phyloP scores from a whole-genome alignment of 2,329 filamentous ascomycete genomes.

The Cryphonectria radicalis region DNA sequence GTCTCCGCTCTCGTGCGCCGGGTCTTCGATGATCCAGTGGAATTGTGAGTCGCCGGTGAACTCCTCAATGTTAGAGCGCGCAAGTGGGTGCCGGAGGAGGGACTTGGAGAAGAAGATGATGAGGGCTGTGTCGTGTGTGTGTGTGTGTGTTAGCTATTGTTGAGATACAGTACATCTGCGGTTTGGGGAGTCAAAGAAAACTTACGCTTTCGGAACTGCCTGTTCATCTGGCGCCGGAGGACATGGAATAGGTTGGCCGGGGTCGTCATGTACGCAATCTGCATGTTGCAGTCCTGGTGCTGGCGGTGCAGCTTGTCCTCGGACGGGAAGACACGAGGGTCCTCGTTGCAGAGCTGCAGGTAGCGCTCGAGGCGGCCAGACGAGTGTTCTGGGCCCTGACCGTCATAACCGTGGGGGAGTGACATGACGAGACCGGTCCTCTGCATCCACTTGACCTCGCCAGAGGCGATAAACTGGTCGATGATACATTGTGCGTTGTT shows the following conservation, averaged over 20 bases:
- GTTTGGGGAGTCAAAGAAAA: conserved; percentile 32
- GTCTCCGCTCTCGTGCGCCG: conserved; percentile 74
- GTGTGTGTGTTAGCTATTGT: conserved; percentile 29
- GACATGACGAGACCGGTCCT: conserved; percentile 96
- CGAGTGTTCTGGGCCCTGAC: conserved; percentile 97
- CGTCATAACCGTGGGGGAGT: conserved; percentile 95
- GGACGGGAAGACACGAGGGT: conserved; percentile 88
- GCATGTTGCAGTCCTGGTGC: conserved; percentile 99
- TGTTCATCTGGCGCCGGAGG: conserved; percentile 95
- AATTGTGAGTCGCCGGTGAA: conserved; percentile 93
- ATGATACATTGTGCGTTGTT: conserved; percentile 99
- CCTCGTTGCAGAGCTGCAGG: conserved; percentile 95
- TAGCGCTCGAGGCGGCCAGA: conserved; percentile 97
- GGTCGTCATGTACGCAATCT: conserved; percentile 96
- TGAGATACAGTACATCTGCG: background rate
- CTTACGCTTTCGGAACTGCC: conserved; percentile 98
- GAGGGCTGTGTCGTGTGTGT: conserved; percentile 62
- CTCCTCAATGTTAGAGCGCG: conserved; percentile 86
- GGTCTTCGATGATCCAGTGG: conserved; percentile 93
- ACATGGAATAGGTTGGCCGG: conserved; percentile 97
- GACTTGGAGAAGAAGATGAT: conserved; percentile 99
- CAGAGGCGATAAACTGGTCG: conserved; percentile 97
- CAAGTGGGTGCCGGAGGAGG: conserved; percentile 89
- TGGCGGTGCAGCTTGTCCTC: conserved; percentile 91
- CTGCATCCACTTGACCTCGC: conserved; percentile 98